These are phyloP conservation scores for Cyclocybe cylindracea DNA, from an alignment of 768 basidiomycete genomes.

Conservation along the genomic window DNA sequence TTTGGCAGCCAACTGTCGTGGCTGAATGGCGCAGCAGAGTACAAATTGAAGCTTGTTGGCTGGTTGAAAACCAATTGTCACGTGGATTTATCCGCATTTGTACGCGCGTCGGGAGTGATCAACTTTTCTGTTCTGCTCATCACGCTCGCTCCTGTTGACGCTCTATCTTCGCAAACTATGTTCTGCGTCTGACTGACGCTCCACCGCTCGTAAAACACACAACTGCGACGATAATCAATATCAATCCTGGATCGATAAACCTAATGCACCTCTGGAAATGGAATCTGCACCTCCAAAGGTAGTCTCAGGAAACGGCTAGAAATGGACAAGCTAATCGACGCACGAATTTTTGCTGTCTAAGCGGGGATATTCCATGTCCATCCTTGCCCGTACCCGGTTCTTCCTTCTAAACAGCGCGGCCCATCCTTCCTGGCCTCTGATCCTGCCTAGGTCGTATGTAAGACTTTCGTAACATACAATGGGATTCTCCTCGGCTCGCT, in stretches of 20 bases:
- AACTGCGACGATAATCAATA: neutral
- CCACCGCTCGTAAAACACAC: too few relatives aligned
- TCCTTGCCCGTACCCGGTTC: conserved; percentile 19
- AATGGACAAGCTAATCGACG: neutral
- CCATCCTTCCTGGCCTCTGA: conserved; percentile 12
- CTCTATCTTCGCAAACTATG: too few relatives aligned
- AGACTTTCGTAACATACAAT: conserved; percentile 15
- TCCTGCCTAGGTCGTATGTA: conserved; percentile 10
- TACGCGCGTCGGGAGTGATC: neutral
- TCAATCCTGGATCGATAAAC: neutral
- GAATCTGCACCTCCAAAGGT: conserved; percentile 1
- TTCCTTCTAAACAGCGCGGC: conserved; percentile 1
- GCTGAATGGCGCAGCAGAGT: neutral
- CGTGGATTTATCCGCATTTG: neutral
- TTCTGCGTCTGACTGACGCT: too few relatives aligned
- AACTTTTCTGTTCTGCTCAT: neutral
- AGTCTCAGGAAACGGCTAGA: neutral
- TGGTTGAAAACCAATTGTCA: neutral
- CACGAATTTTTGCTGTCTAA: conserved; percentile 25
- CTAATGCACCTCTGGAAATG: neutral
- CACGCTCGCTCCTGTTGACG: too few relatives aligned
- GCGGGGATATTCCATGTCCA: conserved; percentile 7
- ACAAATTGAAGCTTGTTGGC: neutral
- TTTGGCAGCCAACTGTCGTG: conserved; percentile 13
- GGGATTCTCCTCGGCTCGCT: conserved; percentile 12